Conservation (phyloP, 345 rosid genomes). For the Gossypium thurberi region DNA sequence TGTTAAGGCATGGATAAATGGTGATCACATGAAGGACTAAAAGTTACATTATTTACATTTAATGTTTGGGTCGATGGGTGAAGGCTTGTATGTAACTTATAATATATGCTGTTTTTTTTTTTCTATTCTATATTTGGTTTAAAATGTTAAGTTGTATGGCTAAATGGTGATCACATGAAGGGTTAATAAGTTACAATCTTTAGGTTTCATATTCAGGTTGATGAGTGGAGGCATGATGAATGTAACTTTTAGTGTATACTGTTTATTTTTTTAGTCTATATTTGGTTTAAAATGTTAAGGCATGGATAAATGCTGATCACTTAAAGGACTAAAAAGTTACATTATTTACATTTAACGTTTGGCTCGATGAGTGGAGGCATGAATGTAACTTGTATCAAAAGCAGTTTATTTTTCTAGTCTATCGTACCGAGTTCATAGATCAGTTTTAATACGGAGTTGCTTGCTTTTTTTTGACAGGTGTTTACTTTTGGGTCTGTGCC, state of each 20-base stretch:
- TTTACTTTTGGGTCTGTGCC: constrained; percentile 98
- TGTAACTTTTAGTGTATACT: neutral
- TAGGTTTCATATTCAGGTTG: neutral
- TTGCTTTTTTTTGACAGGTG: constrained; percentile 37
- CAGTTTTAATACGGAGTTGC: neutral
- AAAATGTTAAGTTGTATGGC: neutral
- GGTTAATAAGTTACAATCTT: neutral
- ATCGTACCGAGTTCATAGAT: neutral
- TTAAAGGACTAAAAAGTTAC: neutral
- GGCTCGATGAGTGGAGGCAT: neutral
- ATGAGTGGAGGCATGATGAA: neutral
- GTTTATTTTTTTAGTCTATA: neutral
- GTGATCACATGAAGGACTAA: neutral
- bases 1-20: constrained; percentile 7
- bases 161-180: neutral
- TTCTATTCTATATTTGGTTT: neutral
- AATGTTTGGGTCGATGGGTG: neutral
- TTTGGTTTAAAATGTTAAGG: neutral
- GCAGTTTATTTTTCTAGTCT: neutral
- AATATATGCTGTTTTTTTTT: neutral
- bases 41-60: neutral
- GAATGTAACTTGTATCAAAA: neutral
- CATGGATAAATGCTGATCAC: neutral
- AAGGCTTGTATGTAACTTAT: neutral
- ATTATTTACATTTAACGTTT: neutral